Evolutionary conservation across 2,329 filamentous ascomycete species (phyloP), one percentile per base, ranked within the genome.

Genomic region (Zymoseptoria passerinii): DNA sequence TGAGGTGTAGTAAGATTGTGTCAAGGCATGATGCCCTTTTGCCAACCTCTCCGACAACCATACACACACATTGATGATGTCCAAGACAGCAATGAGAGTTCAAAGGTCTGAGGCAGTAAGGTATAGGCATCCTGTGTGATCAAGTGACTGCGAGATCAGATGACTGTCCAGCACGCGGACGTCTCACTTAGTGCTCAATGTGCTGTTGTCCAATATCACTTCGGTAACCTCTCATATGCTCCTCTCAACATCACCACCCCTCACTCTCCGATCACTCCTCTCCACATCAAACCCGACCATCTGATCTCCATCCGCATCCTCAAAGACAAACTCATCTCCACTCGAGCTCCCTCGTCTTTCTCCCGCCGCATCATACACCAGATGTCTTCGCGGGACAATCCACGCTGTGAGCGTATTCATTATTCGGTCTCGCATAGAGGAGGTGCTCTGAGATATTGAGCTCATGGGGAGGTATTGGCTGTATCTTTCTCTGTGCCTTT

Each of bases 251-350:
- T 64, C 56, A 52, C 73, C 62, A 19, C 73, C 61, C 58, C 73
- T 69, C 57, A 75, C 74, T 49, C 75, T 67, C 7, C 72, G 70
- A 65, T 73, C 74, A 54, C 75, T 62, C 53, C 75, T 65, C 28
- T 61, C 55, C 4, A 66, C 62, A 62, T 70, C 68, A 56, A 78
- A 78, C 13, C 76, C 76, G 3, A 78, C 72, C 75, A 78, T 76
- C 55, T 72, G 73, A 66, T 78, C 76, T 49, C 76, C 75, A 63
- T 78, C 76, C 58, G 74, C 75, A 35, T 75, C 75, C 50, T 73
- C 75, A 58, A 78, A 77, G 6, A 64, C 57, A 27, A 74, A 64
- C 29, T 73, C 71, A 48, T 77, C 74, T 23, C 55, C 63, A 49
- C 58, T 65, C 50, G 29, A 58, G 48, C 61, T 67, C 28, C 58